Evolutionary conservation across 306 rosid species (phyloP), one percentile per base, ranked within the genome.

Genomic region (Trichosanthes truncata): DNA sequence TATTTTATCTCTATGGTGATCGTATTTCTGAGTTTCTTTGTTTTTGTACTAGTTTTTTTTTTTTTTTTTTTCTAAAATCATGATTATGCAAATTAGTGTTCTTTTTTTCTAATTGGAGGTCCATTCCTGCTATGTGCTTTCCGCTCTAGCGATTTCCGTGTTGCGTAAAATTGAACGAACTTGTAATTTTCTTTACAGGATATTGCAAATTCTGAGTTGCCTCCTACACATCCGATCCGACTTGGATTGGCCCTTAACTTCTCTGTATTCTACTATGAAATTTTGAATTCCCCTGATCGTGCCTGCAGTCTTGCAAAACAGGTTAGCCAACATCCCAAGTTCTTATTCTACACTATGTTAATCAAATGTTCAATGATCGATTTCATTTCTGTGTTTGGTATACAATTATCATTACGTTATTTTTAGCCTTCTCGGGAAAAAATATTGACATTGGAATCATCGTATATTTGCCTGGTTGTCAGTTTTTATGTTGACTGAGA

Each of bases 301-400:
- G 99, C 99, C 49, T 96, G 99, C 97, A 93, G 84, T 78, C 99
- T 96, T 78, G 99, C 99, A 51, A 96, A 93, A 83, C 98, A 93
- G 99, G 99, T 96, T 82, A 81, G 77, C 3, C 82, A 68, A 61
- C n/a, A 43, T 45, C 73, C 41, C 17, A 2, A 14, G 14, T 78
- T 78, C 18, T 26, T 8, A 25, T 29, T 20, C 31, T 35, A 75
- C 25, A 10, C 9, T 53, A 15, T 76, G 23, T n/a, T 11, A 38
- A 13, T 38, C 46, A 21, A 31, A 18, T 76, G 63, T 35, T 77
- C n/a, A 1, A 29, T 51, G 38, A 9, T 74, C 26, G 7, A 49
- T 49, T 41, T 51, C 31, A 49, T 49, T 41, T 51, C 31, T 21
- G 33, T 17, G 38, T 18, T 74, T 49, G 9, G 29, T 31, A 49